Percentiles rank a stretch among this genome's conserved stretches.
Evolutionary conservation across 805 yeast genomes (phyloP).

Genomic region (Ogataea ramenticola): DNA sequence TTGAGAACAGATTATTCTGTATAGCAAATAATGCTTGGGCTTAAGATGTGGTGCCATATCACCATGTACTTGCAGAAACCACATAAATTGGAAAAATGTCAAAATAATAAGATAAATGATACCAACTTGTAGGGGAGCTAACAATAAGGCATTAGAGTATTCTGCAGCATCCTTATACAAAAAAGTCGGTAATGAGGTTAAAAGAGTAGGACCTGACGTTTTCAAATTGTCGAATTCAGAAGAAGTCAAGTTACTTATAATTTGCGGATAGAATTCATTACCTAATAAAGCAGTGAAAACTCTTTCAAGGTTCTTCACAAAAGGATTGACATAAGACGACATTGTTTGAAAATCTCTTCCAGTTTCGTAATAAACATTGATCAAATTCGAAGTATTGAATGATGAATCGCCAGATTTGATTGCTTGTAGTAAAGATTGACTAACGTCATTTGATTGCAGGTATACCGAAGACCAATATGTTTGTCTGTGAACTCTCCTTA

Average conservation of each 20-base stretch:
- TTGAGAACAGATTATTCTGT: constrained; percentile 44
- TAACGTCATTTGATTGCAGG: constrained; percentile 34
- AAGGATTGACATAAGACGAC: constrained; percentile 36
- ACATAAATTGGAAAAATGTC: constrained; percentile 64
- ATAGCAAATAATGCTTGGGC: constrained; percentile 38
- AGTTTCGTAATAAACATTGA: constrained; percentile 40
- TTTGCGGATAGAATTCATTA: constrained; percentile 12
- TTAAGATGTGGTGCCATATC: constrained; percentile 37
- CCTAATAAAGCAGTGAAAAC: constrained; percentile 17
- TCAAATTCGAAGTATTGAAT: constrained; percentile 20
- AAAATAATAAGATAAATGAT: constrained; percentile 63
- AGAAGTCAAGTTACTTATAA: constrained; percentile 24
- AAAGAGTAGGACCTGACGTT: constrained; percentile 6
- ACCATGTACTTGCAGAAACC: constrained; percentile 49
- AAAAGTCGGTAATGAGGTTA: constrained; percentile 16
- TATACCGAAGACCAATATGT: constrained; percentile 59
- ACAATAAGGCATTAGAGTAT: constrained; percentile 37
- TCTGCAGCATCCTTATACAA: constrained; percentile 41
- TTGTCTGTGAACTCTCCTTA: constrained; percentile 42
- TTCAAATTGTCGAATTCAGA: constrained; percentile 14
- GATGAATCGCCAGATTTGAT: constrained; percentile 28
- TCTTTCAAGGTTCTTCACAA: constrained; percentile 30
- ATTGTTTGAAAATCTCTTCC: constrained; percentile 55
- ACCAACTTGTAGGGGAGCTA: constrained; percentile 72
- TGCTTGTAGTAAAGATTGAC: constrained; percentile 35